phyloP scores from a whole-genome alignment of 208 protist species.

The Herpetomonas samuelpessoai region DNA sequence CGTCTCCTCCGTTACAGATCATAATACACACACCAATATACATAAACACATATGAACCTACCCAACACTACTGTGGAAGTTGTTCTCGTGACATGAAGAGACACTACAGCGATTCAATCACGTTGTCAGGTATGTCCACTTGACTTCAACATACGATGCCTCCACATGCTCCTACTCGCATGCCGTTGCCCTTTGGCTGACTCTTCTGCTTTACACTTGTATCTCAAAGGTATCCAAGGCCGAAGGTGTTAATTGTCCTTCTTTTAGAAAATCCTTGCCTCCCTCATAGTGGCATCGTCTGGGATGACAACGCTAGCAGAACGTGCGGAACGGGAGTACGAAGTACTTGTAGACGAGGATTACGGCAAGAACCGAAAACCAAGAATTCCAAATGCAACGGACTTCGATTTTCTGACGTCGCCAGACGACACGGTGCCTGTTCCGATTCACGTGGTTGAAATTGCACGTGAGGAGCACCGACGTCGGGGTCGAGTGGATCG shows the following conservation, averaged over 20 bases:
- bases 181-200: too few relatives aligned
- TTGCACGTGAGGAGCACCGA: conserved; percentile 18
- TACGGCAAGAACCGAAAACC: conserved; percentile 1
- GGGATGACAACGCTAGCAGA: conserved; percentile 11
- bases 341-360: conserved; percentile 61
- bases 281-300: neutral
- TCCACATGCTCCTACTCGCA: too few relatives aligned
- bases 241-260: too few relatives aligned
- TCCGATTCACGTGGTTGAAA: conserved; percentile 51
- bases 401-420: conserved; percentile 61
- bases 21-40: too few relatives aligned
- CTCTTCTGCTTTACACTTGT: too few relatives aligned
- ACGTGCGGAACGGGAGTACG: conserved; percentile 23
- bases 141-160: too few relatives aligned
- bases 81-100: neutral
- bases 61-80: neutral
- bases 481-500: conserved; percentile 19
- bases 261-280: too few relatives aligned
- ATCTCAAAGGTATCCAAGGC: too few relatives aligned
- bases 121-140: too few relatives aligned
- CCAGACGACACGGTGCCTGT: conserved; percentile 8
- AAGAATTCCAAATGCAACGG: neutral
- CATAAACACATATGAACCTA: neutral
- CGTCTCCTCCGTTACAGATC: too few relatives aligned
- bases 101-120: neutral